Evolutionary conservation across 176 grass and related monocot species (phyloP).

Genomic region (Avena insularis): DNA sequence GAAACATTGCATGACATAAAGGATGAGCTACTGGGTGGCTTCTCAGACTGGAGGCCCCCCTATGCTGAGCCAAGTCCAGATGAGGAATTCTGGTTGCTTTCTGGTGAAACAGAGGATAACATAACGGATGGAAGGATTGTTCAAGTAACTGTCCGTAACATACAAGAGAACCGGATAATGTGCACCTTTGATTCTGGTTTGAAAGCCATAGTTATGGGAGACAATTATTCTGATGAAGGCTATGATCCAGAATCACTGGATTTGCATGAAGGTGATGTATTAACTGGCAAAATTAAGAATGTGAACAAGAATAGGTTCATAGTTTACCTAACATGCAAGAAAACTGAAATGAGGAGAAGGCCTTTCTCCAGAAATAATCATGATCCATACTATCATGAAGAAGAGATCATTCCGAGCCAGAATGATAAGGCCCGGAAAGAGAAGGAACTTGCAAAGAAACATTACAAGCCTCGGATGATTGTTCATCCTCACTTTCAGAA

Average conservation of each 20-base stretch:
- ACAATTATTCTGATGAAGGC: slow-evolving; percentile 83
- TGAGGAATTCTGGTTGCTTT: slow-evolving; percentile 94
- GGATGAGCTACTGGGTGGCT: slow-evolving; percentile 65
- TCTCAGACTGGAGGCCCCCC: slow-evolving; percentile 65
- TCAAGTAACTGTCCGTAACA: slow-evolving; percentile 79
- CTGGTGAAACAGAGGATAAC: slow-evolving; percentile 92
- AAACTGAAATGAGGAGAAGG: slow-evolving; percentile 67
- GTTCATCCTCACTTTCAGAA: slow-evolving; percentile 98
- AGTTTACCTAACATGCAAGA: slow-evolving; percentile 83
- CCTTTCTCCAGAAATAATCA: slow-evolving; percentile 51
- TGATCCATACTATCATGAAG: slow-evolving; percentile 85
- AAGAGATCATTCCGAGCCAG: slow-evolving; percentile 47
- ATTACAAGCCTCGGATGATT: slow-evolving; percentile 96
- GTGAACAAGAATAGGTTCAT: slow-evolving; percentile 85
- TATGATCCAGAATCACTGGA: slow-evolving; percentile 63
- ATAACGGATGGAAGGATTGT: slow-evolving; percentile 98
- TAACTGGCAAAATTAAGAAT: slow-evolving; percentile 86
- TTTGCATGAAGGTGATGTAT: slow-evolving; percentile 84
- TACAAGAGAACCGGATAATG: slow-evolving; percentile 83
- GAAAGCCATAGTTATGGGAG: slow-evolving; percentile 81
- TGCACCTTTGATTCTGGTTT: slow-evolving; percentile 96
- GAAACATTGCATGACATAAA: slow-evolving; percentile 69
- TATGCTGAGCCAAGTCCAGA: slow-evolving; percentile 77
- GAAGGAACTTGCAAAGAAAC: slow-evolving; percentile 85
- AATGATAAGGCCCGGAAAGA: slow-evolving; percentile 78